Base-by-base conservation (phyloP, 768 basidiomycete genomes). In the Galerina sulciceps region DNA sequence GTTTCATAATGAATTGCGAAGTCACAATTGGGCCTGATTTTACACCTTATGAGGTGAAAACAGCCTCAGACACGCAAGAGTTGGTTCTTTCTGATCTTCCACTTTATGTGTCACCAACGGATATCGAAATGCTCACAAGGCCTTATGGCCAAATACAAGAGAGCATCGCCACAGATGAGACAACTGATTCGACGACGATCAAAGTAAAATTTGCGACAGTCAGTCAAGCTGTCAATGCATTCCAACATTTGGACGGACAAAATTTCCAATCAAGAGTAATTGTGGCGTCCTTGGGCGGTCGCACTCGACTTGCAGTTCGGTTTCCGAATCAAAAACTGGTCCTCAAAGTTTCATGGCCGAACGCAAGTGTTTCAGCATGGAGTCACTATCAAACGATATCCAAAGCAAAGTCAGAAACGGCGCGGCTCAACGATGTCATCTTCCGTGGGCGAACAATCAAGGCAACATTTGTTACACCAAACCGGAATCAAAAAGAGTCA, bases 331-430 rank as follows among this genome's bases (percentile, higher is more conserved):
- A 64, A 13, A 56, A 56, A 67, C 35, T 59, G 10, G 45, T 44
- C 22, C 36, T 82, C 54, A 79, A 75, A 57, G 51, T 86, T 4
- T 72, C 68, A 23, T 85, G 83, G 81, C 76, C 76, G 37, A 73
- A 78, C 10, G 78, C 84, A 0, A 71, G 68, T 50, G 62, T 68
- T 23, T 69, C 69, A 8, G 83, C 79, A 5, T 86, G 81, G 79
- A 75, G 73, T 18, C 76, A 77, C 58, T 87, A 84, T 63, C 22
- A 68, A 4, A 74, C 74, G 2, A 69, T 83, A 37, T 68, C 72
- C 2, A 60, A 60, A n/a, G 85, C 84, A 2, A 82, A 81, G 58
- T 51, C 67, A 10, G 75, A 78, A 46, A 79, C 74, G 6, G 63
- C 63, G n/a, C 71, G 71, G 22, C 67, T 86, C 4, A 63, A 83